These are phyloP conservation scores for Tylopilus sp. DNA, from an alignment of 768 basidiomycete genomes.

Conservation along the genomic window DNA sequence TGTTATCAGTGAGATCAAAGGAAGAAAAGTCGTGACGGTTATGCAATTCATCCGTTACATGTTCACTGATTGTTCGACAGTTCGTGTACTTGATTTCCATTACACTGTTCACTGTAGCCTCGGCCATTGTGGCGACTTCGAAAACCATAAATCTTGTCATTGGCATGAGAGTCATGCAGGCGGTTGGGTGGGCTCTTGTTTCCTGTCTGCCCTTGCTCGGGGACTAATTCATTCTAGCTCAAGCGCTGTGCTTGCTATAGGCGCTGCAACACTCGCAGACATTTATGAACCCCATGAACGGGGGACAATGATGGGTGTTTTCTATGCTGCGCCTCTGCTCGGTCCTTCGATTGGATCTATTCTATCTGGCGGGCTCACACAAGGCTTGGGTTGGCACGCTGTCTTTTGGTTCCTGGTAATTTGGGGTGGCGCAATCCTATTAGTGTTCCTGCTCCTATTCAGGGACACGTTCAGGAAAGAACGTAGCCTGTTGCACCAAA, in stretches of 20 bases:
- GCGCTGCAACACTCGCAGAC: constrained; percentile 70
- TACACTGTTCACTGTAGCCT: constrained; percentile 50
- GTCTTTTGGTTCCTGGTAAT: constrained; percentile 83
- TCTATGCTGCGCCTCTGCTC: constrained; percentile 75
- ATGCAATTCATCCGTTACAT: background rate
- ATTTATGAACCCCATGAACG: constrained; percentile 73
- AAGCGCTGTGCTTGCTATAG: constrained; percentile 68
- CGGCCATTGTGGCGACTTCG: constrained; percentile 56
- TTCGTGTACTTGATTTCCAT: constrained; percentile 55
- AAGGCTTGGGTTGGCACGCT: constrained; percentile 73
- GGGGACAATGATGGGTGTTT: constrained; percentile 78
- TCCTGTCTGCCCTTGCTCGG: background rate
- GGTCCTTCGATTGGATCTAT: constrained; percentile 69
- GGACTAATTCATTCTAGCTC: constrained; percentile 37
- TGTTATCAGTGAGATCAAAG: constrained; percentile 51
- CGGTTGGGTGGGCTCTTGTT: constrained; percentile 46
- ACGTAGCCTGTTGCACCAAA: constrained; percentile 77
- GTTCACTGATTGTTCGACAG: constrained; percentile 25
- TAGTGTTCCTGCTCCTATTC: constrained; percentile 67
- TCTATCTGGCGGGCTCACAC: constrained; percentile 65
- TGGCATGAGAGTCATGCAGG: constrained; percentile 66
- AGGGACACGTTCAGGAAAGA: constrained; percentile 83
- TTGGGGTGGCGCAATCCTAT: constrained; percentile 50
- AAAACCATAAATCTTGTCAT: constrained; percentile 56
- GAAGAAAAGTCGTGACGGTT: constrained; percentile 52